Base-by-base conservation (phyloP, 2,329 filamentous ascomycete genomes). In the Trichoderma aggressivum region DNA sequence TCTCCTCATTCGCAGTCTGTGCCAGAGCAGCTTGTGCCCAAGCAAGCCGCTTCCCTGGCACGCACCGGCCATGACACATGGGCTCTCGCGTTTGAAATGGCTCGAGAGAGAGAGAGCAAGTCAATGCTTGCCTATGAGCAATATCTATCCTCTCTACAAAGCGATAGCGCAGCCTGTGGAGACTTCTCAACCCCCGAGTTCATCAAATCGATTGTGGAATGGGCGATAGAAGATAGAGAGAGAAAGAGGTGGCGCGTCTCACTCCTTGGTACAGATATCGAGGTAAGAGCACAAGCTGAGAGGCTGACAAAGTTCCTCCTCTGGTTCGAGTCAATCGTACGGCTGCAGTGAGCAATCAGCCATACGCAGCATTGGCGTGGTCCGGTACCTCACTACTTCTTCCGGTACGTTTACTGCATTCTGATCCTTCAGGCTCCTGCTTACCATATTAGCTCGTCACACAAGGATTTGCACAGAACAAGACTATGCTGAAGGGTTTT, bases 311-410 rank as follows among this genome's bases (percentile, higher is more conserved):
- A 76, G 64, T 74, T 77, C 55, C 58, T 76, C n/a, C 30, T 74
- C 10, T 77, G 73, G 74, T 72, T 73, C n/a, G 72, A 77, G 50
- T 36, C 55, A 4, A 73, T 77, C 34, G 70, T 77, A 74, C 74
- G 32, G 24, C 59, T 7, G 74, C 74, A 18, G 26, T 77, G 14
- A 77, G 69, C 30, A 63, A 60, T 26, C 75, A 77, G 58, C 76
- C 75, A 12, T 74, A 75, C 60, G 72, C 75, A 12, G 74, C 75
- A 24, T 53, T 78, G 56, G 77, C 75, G 32, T 78, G 77, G 77
- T 74, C 76, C 2, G 77, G 75, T 36, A 72, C 76, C 36, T 74
- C 76, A 28, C 53, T 77, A 1, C 64, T 75, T 59, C 72, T 77
- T 26, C 71, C 75, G 1, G 76, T 77, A 73, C 47, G 74, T 67